A percentile compares a stretch with the other conserved stretches of the same genome.
Evolutionary conservation across 139 green algal species (phyloP).

Genomic region (Diplosphaera chodatii): DNA sequence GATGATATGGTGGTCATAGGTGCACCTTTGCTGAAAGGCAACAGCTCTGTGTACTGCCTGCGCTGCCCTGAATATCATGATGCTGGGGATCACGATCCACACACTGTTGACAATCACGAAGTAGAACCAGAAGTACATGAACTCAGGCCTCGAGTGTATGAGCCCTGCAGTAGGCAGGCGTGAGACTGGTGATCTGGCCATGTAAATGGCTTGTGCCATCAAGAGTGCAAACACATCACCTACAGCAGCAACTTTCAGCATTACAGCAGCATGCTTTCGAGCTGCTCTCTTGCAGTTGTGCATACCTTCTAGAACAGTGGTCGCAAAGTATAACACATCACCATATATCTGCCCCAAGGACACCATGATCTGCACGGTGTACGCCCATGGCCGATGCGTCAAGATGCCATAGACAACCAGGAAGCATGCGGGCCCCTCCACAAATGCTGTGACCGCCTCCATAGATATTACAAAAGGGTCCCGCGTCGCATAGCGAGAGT

Average conservation of each 20-base stretch:
- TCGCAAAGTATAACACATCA: constrained; percentile 84
- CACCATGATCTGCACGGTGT: constrained; percentile 59
- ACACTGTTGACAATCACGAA: constrained; percentile 72
- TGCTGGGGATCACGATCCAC: constrained; percentile 59
- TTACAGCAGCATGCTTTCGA: too few relatives aligned
- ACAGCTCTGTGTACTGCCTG: background rate
- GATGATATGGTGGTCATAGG: too few relatives aligned
- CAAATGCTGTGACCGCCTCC: constrained; percentile 78
- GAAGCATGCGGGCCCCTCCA: constrained; percentile 67
- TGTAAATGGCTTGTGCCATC: too few relatives aligned
- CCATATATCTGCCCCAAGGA: constrained; percentile 84
- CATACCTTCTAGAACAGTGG: constrained; percentile 61
- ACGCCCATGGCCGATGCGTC: constrained; percentile 42
- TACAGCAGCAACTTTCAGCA: too few relatives aligned
- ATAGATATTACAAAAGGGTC: constrained; percentile 79
- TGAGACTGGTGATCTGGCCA: too few relatives aligned
- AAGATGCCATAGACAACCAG: constrained; percentile 44
- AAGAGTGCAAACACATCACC: background rate
- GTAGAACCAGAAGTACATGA: constrained; percentile 89
- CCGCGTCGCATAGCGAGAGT: constrained; percentile 79
- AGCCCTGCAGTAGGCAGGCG: constrained; percentile 34
- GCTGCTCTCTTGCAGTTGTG: background rate
- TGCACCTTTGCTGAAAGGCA: background rate
- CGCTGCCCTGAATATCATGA: constrained; percentile 25
- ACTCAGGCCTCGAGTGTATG: constrained; percentile 56